Evolutionary conservation across 306 rosid genomes (phyloP).

Genomic region (Casuarina equisetifolia): DNA sequence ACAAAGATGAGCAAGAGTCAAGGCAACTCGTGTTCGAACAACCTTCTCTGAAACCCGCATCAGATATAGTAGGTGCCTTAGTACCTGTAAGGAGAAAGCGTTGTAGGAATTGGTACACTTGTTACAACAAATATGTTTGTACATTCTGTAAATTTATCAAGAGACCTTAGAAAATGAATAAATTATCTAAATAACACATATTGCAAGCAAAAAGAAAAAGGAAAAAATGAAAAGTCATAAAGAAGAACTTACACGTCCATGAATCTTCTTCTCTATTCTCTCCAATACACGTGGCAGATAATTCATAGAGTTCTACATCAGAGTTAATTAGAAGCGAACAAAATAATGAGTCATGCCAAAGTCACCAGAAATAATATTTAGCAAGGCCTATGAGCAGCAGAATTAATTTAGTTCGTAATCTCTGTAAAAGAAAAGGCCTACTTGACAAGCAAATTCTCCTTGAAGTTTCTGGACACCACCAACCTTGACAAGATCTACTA

Average conservation of each 20-base stretch:
- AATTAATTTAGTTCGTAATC: background rate
- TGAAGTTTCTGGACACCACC: slow-evolving; percentile 95
- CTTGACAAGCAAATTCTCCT: slow-evolving; percentile 97
- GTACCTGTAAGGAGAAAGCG: slow-evolving; percentile 52
- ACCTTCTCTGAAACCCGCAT: slow-evolving; percentile 82
- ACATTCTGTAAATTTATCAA: background rate
- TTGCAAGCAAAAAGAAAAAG: slow-evolving; percentile 5
- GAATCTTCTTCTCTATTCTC: slow-evolving; percentile 97
- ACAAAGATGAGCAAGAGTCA: slow-evolving; percentile 98
- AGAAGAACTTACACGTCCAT: slow-evolving; percentile 69
- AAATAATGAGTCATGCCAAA: background rate
- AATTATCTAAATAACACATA: background rate
- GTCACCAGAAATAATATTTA: background rate
- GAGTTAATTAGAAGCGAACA: background rate
- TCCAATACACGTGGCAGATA: slow-evolving; percentile 93
- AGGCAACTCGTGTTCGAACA: slow-evolving; percentile 81
- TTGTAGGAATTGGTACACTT: background rate
- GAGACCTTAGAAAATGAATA: background rate
- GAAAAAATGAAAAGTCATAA: background rate
- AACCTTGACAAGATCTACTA: slow-evolving; percentile 89
- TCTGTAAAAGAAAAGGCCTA: slow-evolving; percentile 12
- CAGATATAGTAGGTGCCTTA: slow-evolving; percentile 80
- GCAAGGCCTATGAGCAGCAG: background rate
- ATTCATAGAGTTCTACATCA: slow-evolving; percentile 84
- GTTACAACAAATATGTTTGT: background rate